Evolutionary conservation across 2,329 filamentous ascomycete species (phyloP).

Genomic region (Bimuria novae-zelandiae): DNA sequence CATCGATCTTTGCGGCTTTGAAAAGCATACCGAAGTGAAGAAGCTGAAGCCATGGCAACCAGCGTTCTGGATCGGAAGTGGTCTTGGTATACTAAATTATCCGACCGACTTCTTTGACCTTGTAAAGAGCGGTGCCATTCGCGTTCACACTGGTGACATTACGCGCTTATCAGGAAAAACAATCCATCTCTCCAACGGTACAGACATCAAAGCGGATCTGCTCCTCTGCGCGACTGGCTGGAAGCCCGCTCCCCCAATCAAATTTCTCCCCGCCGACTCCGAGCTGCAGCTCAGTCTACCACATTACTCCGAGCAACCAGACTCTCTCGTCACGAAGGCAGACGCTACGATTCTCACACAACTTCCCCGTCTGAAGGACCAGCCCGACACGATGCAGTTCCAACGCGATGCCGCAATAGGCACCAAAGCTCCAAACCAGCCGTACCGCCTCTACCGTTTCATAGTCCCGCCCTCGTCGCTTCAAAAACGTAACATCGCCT

Average conservation of each 20-base stretch:
- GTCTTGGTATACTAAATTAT: slow-evolving; percentile 65
- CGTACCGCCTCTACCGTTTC: slow-evolving; percentile 53
- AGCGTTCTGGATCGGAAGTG: slow-evolving; percentile 59
- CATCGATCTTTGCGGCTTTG: slow-evolving; percentile 52
- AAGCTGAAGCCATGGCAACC: slow-evolving; percentile 50
- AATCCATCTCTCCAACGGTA: neutral
- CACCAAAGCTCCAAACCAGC: slow-evolving; percentile 10
- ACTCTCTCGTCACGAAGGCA: slow-evolving; percentile 36
- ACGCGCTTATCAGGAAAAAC: slow-evolving; percentile 37
- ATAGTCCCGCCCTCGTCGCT: slow-evolving; percentile 46
- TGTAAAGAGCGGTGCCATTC: slow-evolving; percentile 57
- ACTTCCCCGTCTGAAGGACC: slow-evolving; percentile 59
- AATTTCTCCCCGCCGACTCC: slow-evolving; percentile 47
- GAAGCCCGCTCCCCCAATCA: slow-evolving; percentile 58
- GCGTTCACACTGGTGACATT: slow-evolving; percentile 62
- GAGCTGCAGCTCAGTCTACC: slow-evolving; percentile 31
- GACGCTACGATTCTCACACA: slow-evolving; percentile 57
- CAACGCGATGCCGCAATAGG: slow-evolving; percentile 7
- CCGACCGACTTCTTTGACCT: slow-evolving; percentile 60
- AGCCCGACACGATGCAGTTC: slow-evolving; percentile 45
- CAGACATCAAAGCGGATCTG: neutral
- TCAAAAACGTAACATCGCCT: slow-evolving; percentile 44
- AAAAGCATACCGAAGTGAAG: slow-evolving; percentile 46
- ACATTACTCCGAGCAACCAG: slow-evolving; percentile 11
- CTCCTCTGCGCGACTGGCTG: slow-evolving; percentile 63